These are phyloP conservation scores for Amniculicola lignicola DNA, from an alignment of 495 filamentous ascomycete species.

Conservation along the genomic window DNA sequence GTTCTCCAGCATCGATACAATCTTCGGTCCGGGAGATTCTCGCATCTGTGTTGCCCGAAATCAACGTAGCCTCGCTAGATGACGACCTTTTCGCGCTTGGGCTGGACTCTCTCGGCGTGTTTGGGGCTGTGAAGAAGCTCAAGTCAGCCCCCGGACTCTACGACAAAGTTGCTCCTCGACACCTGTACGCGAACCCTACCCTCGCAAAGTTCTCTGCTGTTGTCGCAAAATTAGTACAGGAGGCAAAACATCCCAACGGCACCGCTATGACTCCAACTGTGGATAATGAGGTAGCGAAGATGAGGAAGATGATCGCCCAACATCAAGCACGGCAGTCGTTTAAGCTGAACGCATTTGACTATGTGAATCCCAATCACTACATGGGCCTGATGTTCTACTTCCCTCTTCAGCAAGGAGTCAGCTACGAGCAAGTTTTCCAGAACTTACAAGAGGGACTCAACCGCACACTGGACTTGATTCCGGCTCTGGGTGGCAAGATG, in stretches of 20 bases:
- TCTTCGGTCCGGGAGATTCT: background rate
- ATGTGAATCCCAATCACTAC: conserved; percentile 1
- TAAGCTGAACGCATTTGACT: conserved; percentile 1
- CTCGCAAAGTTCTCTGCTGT: background rate
- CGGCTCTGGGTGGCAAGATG: background rate
- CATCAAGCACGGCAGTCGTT: background rate
- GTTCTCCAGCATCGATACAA: background rate
- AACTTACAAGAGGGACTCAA: background rate
- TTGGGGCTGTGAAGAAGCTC: too few relatives aligned
- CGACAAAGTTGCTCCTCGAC: background rate
- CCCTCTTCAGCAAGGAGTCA: background rate
- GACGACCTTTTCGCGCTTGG: background rate
- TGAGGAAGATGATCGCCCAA: background rate
- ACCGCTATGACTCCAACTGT: background rate
- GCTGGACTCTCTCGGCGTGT: conserved; percentile 10
- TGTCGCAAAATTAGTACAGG: background rate
- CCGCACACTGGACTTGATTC: background rate
- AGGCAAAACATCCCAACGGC: too few relatives aligned
- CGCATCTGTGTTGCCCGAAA: background rate
- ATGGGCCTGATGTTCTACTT: background rate
- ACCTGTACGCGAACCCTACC: conserved; percentile 1
- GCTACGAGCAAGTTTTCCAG: background rate
- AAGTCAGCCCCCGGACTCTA: too few relatives aligned
- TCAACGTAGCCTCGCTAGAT: background rate
- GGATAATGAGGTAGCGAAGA: background rate